Conservation (phyloP, 495 filamentous ascomycete genomes). For the Aspergillus heteromorphus region DNA sequence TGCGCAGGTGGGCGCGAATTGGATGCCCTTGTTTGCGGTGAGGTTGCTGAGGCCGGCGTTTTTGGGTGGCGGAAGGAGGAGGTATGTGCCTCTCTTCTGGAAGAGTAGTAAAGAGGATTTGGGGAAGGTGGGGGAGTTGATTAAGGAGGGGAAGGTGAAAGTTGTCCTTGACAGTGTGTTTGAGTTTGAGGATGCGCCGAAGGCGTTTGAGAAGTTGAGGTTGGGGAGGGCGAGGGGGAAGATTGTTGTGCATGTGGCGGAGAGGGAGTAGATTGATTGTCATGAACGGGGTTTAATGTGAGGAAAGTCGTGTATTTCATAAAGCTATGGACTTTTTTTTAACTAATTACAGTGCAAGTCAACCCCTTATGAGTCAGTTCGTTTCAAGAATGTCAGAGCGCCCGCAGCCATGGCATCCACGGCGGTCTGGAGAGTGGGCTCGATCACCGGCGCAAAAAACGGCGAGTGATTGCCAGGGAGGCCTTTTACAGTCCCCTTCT, state of each 20-base stretch:
- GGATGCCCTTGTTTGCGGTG: conserved; percentile 20
- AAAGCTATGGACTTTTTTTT: not conserved
- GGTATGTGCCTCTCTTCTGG: conserved; percentile 40
- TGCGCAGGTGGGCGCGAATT: conserved; percentile 51
- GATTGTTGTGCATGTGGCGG: conserved; percentile 55
- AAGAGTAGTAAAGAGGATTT: conserved; percentile 43
- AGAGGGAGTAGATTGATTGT: not conserved
- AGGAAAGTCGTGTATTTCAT: not conserved
- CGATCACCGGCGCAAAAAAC: conserved; percentile 55
- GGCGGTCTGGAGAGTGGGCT: conserved; percentile 53
- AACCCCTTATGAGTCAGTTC: not conserved
- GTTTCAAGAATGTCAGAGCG: conserved; percentile 41
- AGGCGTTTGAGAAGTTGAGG: conserved; percentile 61
- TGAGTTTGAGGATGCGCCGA: conserved; percentile 54
- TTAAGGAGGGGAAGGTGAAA: conserved; percentile 57
- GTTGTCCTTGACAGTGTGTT: conserved; percentile 56
- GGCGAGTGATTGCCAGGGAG: conserved; percentile 55
- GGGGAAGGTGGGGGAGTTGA: conserved; percentile 50
- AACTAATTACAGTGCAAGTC: not conserved
- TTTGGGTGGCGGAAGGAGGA: conserved; percentile 61
- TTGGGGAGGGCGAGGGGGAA: conserved; percentile 61
- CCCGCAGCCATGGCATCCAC: conserved; percentile 51
- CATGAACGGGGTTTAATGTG: not conserved
- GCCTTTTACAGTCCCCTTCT: conserved; percentile 33
- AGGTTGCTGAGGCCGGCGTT: conserved; percentile 45